phyloP scores from a whole-genome alignment of 768 basidiomycete genomes.

The Lactifluus piperatus region DNA sequence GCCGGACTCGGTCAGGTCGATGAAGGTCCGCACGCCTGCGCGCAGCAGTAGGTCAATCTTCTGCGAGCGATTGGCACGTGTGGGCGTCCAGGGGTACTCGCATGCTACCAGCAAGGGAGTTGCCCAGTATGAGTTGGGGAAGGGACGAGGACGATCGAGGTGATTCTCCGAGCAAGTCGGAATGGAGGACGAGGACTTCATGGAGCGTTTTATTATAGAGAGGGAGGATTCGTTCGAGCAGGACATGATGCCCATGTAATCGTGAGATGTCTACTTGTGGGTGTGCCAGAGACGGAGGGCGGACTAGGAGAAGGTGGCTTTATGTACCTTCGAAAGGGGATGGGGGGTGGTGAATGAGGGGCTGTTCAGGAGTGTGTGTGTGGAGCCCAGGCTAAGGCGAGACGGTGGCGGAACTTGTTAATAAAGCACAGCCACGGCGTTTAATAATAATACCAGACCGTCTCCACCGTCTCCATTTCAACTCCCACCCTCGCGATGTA shows the following conservation, averaged over 20 bases:
- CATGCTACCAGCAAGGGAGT: slow-evolving; percentile 64
- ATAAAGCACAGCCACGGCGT: slow-evolving; percentile 3
- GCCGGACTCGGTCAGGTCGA: slow-evolving; percentile 77
- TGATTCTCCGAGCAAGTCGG: background rate
- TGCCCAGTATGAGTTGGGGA: slow-evolving; percentile 85
- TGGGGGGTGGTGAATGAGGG: too few relatives aligned
- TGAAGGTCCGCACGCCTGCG: slow-evolving; percentile 71
- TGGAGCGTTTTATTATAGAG: background rate
- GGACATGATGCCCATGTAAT: background rate
- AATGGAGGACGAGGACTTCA: background rate
- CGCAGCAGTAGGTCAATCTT: slow-evolving; percentile 67
- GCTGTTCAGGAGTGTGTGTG: background rate
- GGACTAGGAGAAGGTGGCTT: background rate
- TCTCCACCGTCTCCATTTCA: background rate
- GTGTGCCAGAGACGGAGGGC: background rate
- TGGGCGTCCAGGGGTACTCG: slow-evolving; percentile 73
- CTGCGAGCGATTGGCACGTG: slow-evolving; percentile 31
- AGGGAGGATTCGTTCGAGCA: slow-evolving; percentile 1
- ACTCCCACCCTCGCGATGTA: background rate
- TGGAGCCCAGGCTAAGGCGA: background rate
- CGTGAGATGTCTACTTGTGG: background rate
- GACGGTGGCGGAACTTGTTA: background rate
- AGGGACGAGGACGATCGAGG: slow-evolving; percentile 39
- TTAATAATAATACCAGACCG: too few relatives aligned
- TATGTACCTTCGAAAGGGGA: slow-evolving; percentile 1